A percentile compares a stretch with the other conserved stretches of the same genome.
Evolutionary conservation across 2,329 filamentous ascomycete genomes (phyloP).

Genomic region (Penicillium sp.): DNA sequence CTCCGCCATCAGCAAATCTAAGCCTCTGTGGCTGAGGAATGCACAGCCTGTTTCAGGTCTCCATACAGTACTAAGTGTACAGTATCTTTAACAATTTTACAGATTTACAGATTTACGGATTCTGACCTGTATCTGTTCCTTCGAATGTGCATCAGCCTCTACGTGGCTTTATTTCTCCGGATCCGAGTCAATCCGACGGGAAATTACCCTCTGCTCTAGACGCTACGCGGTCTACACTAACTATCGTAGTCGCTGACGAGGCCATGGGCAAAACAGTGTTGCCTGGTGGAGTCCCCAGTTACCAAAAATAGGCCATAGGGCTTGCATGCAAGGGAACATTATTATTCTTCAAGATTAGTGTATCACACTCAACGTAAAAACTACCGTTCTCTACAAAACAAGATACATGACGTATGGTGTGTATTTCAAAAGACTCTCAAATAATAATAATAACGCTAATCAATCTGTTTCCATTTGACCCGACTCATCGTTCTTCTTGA

Average conservation of each 20-base stretch:
- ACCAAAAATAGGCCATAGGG: slow-evolving; percentile 29
- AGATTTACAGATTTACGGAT: background rate
- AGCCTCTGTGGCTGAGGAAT: slow-evolving; percentile 5
- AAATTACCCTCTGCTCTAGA: slow-evolving; percentile 4
- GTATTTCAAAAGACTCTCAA: background rate
- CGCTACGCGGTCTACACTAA: background rate
- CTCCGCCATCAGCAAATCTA: background rate
- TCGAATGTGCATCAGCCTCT: background rate
- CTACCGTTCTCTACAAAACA: background rate
- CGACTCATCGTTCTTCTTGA: slow-evolving; percentile 57
- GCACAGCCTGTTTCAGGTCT: slow-evolving; percentile 1
- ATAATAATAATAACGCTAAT: slow-evolving; percentile 14
- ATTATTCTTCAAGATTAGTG: background rate
- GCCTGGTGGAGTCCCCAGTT: slow-evolving; percentile 27
- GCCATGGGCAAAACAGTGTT: slow-evolving; percentile 24
- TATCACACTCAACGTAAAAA: background rate
- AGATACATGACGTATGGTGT: background rate
- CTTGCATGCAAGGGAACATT: slow-evolving; percentile 1
- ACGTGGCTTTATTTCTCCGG: background rate
- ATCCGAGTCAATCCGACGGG: slow-evolving; percentile 4
- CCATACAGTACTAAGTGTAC: background rate
- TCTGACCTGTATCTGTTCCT: background rate
- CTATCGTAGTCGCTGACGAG: slow-evolving; percentile 23
- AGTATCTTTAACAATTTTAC: background rate
- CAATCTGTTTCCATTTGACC: slow-evolving; percentile 54